Conservation (phyloP, 2,329 filamentous ascomycete genomes). For the Cadophora malorum region DNA sequence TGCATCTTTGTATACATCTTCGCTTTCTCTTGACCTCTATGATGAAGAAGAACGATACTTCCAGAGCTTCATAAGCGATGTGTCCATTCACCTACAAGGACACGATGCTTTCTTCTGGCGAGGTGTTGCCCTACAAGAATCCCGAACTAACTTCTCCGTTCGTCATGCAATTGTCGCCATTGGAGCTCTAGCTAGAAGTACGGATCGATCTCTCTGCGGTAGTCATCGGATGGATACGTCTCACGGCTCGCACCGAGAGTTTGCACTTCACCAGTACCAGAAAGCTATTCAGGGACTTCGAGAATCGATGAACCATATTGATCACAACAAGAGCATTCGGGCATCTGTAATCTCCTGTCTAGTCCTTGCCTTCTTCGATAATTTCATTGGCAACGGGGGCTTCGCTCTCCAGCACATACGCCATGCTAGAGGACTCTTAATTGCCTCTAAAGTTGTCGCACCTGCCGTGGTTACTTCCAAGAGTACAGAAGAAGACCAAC, state of each 20-base stretch:
- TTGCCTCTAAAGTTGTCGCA: slow-evolving; percentile 16
- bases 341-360: slow-evolving; percentile 37
- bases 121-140: slow-evolving; percentile 33
- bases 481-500: slow-evolving; percentile 54
- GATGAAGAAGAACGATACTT: slow-evolving; percentile 38
- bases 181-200: slow-evolving; percentile 35
- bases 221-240: slow-evolving; percentile 33
- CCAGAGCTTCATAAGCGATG: slow-evolving; percentile 36
- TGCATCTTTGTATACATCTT: slow-evolving; percentile 23
- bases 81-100: slow-evolving; percentile 27
- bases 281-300: slow-evolving; percentile 39
- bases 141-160: slow-evolving; percentile 31
- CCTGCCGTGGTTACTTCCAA: slow-evolving; percentile 42
- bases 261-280: slow-evolving; percentile 39
- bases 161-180: slow-evolving; percentile 41
- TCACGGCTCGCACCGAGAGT: slow-evolving; percentile 35
- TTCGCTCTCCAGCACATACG: slow-evolving; percentile 64
- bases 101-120: slow-evolving; percentile 58
- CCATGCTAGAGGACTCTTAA: slow-evolving; percentile 39
- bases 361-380: slow-evolving; percentile 38
- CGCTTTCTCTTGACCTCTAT: slow-evolving; percentile 24
- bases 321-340: slow-evolving; percentile 18
- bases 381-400: slow-evolving; percentile 51
- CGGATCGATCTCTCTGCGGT: slow-evolving; percentile 25
- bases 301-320: slow-evolving; percentile 28